These are phyloP conservation scores for Suhomyces taliae DNA, from an alignment of 1,139 yeast species.

Conservation along the genomic window DNA sequence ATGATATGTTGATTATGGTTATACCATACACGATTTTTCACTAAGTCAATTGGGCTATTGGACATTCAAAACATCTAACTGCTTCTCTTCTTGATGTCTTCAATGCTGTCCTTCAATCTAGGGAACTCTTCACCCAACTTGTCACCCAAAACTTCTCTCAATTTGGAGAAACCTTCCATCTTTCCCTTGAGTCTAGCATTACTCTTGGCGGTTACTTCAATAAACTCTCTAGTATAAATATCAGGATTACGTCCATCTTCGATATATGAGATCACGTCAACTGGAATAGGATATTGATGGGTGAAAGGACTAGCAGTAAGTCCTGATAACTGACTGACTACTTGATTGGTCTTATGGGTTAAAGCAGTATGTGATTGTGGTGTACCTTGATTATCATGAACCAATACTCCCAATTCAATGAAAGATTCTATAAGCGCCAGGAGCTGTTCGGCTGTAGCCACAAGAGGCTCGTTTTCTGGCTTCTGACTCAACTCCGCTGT, in stretches of 20 bases:
- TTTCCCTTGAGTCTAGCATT: conserved; percentile 89
- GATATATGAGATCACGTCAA: conserved; percentile 78
- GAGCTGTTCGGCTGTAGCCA: conserved; percentile 57
- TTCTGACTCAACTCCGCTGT: conserved; percentile 31
- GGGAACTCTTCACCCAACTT: conserved; percentile 79
- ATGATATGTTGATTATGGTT: too few species aligned
- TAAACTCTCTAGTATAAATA: conserved; percentile 92
- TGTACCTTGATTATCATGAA: conserved; percentile 92
- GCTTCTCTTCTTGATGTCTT: conserved; percentile 48
- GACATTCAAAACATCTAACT: not conserved
- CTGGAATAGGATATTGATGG: conserved; percentile 55
- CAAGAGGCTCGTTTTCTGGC: conserved; percentile 43
- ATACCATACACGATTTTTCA: too few species aligned
- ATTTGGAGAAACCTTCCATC: conserved; percentile 56
- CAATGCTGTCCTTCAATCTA: conserved; percentile 55
- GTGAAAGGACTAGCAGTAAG: conserved; percentile 35
- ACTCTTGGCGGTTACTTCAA: conserved; percentile 84
- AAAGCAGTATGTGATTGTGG: conserved; percentile 47
- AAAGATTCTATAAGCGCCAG: conserved; percentile 78
- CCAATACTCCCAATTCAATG: conserved; percentile 84
- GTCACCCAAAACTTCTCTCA: conserved; percentile 65
- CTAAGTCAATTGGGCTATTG: too few species aligned
- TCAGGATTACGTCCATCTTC: conserved; percentile 98
- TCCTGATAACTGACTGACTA: conserved; percentile 38
- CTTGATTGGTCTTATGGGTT: conserved; percentile 42